These are phyloP conservation scores for Alternaria alternata DNA, from an alignment of 2,329 filamentous ascomycete genomes.

Conservation along the genomic window DNA sequence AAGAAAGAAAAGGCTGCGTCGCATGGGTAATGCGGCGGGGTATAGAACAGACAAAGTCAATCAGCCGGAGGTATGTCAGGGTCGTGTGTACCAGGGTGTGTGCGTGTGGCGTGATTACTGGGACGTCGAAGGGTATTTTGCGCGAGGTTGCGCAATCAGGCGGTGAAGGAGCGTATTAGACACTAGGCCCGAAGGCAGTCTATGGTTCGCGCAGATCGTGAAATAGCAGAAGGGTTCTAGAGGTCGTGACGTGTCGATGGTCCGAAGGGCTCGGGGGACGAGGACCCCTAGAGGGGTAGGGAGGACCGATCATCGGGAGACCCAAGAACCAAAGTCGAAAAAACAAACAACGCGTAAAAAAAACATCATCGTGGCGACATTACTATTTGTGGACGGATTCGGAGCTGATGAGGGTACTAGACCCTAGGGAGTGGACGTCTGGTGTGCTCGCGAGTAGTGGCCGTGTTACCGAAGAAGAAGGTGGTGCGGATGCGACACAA, in stretches of 20 bases:
- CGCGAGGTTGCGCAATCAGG: slow-evolving; percentile 17
- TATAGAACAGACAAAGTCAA: slow-evolving; percentile 36
- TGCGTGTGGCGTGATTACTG: slow-evolving; percentile 14
- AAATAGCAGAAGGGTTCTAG: slow-evolving; percentile 1
- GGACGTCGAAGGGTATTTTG: slow-evolving; percentile 22
- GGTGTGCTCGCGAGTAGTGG: slow-evolving; percentile 27
- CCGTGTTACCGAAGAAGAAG: slow-evolving; percentile 22
- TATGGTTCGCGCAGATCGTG: slow-evolving; percentile 19
- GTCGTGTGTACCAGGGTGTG: slow-evolving; percentile 14
- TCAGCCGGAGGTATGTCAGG: slow-evolving; percentile 14
- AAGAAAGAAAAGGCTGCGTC: slow-evolving; percentile 15
- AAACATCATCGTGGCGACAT: slow-evolving; percentile 47
- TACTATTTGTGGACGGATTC: slow-evolving; percentile 36
- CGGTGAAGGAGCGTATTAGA: slow-evolving; percentile 38
- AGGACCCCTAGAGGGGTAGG: slow-evolving; percentile 11
- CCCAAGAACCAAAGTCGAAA: slow-evolving; percentile 34
- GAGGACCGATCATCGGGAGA: slow-evolving; percentile 17
- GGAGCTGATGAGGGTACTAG: slow-evolving; percentile 42
- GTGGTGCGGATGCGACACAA: slow-evolving; percentile 16
- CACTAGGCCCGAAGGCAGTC: slow-evolving; percentile 24
- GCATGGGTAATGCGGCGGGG: slow-evolving; percentile 22
- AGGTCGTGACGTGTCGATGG: background rate
- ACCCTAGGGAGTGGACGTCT: slow-evolving; percentile 35
- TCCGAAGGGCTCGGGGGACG: background rate
- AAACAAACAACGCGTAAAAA: slow-evolving; percentile 31